Base-by-base conservation (phyloP, 1,284 basidiomycete species). In the Meripilus lineatus region DNA sequence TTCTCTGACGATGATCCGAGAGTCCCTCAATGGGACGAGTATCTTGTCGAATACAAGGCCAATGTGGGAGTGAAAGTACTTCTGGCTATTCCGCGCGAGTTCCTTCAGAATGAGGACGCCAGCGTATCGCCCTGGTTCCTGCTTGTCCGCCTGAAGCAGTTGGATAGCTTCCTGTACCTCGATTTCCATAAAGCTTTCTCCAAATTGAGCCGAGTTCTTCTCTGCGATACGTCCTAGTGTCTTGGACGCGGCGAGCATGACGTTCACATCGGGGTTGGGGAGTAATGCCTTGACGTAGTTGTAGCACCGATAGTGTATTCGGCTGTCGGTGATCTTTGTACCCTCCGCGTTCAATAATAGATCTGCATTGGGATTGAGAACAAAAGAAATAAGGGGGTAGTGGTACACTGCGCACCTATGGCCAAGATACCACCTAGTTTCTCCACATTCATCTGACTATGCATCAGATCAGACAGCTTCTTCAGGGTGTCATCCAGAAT, bases 81-180 rank as follows among this genome's bases (percentile, higher is more conserved):
- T 81, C 0, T 89, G 86, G 50, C 86, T 92, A 58, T 93, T 87
- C 26, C 81, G 74, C 1, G 94, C 93, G 37, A 98, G 75, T 63
- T 95, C 92, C 65, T 94, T 93, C 32, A 96, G 68, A 43, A 96
- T 86, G 38, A 97, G 77, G 1, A 91, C 88, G 4, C 89, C 90
- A 0, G 88, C 89, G 58, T 91, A 89, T 50, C 88, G 75, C 6
- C 83, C 79, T 28, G 79, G 72, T 57, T 91, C 89, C 53, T 81
- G 81, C 55, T 81, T 83, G 59, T 84, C 81, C 11, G 80, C 79
- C 51, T 86, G 82, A 44, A 93, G 77, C 40, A 90, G 68, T 52
- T 84, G 84, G 39, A 93, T 85, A 4, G 89, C 89, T 24, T 79
- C 79, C 32, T 84, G 84, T 6, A 93, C 86, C 59, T 93, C 89